phyloP scores from a whole-genome alignment of 139 green algal species.

The Picochlorum sp. region DNA sequence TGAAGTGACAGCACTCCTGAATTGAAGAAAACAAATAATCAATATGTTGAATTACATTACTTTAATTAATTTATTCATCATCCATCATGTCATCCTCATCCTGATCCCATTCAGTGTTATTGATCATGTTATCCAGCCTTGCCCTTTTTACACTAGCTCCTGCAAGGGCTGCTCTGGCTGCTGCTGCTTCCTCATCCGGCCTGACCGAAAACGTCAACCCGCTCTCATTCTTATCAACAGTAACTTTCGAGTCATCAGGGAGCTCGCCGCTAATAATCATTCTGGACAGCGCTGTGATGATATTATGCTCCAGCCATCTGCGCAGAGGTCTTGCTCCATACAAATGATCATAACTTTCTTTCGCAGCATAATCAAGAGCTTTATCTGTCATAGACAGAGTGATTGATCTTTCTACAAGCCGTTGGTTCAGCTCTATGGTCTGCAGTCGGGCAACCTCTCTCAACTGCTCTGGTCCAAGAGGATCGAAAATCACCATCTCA shows the following conservation, averaged over 20 bases:
- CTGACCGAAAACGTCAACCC: slow-evolving; percentile 26
- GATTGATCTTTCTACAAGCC: slow-evolving; percentile 59
- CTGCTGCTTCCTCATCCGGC: slow-evolving; percentile 18
- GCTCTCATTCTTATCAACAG: slow-evolving; percentile 8
- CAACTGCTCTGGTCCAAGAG: slow-evolving; percentile 55
- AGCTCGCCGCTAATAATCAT: slow-evolving; percentile 61
- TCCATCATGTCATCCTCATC: slow-evolving; percentile 11
- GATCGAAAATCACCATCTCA: slow-evolving; percentile 82
- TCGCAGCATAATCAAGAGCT: slow-evolving; percentile 45
- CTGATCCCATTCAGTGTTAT: slow-evolving; percentile 7
- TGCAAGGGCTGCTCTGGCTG: slow-evolving; percentile 3
- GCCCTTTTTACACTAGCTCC: slow-evolving; percentile 13
- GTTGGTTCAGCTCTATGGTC: slow-evolving; percentile 47
- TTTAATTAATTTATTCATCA: slow-evolving; percentile 11
- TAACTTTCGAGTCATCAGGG: slow-evolving; percentile 36
- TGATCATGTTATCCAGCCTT: neutral
- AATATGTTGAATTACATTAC: too few relatives aligned
- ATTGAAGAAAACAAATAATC: neutral
- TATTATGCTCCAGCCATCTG: slow-evolving; percentile 60
- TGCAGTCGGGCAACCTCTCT: slow-evolving; percentile 60
- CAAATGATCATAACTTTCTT: slow-evolving; percentile 34
- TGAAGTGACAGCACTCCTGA: slow-evolving; percentile 21
- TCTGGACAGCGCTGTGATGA: slow-evolving; percentile 56
- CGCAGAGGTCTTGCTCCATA: slow-evolving; percentile 70
- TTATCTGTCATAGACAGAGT: slow-evolving; percentile 35